Conservation (phyloP, 306 rosid species). For the Prunus padus region DNA sequence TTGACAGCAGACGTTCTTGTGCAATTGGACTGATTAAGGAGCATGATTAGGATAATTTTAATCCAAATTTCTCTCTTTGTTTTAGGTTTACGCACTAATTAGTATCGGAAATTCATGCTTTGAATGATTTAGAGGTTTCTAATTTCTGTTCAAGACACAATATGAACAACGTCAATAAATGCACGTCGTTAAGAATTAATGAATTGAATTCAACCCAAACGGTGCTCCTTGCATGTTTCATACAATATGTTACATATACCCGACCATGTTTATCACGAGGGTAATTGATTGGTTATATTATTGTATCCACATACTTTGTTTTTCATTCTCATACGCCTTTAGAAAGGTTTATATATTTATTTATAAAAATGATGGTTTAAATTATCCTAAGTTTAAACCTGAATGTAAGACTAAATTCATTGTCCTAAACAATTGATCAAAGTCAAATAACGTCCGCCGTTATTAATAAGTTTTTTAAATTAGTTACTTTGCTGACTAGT, state of each 20-base stretch:
- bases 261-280: not conserved
- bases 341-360: no score
- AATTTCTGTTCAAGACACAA: not conserved
- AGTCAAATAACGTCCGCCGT: no score
- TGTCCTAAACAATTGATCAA: no score
- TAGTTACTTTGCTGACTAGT: no score
- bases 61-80: no score
- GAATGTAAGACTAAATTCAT: accelerated
- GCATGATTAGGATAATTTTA: no score
- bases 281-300: no score
- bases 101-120: not conserved
- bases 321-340: no score
- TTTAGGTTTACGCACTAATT: not conserved
- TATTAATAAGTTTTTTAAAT: no score
- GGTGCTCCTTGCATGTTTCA: not conserved
- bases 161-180: not conserved
- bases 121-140: not conserved
- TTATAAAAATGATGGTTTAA: no score
- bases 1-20: not conserved
- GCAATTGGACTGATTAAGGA: not conserved
- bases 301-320: no score
- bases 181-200: not conserved
- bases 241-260: not conserved
- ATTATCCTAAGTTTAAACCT: no score
- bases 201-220: not conserved